Conservation (phyloP, 371 early-diverging fungal genomes). For the Chytridium lagenaria region DNA sequence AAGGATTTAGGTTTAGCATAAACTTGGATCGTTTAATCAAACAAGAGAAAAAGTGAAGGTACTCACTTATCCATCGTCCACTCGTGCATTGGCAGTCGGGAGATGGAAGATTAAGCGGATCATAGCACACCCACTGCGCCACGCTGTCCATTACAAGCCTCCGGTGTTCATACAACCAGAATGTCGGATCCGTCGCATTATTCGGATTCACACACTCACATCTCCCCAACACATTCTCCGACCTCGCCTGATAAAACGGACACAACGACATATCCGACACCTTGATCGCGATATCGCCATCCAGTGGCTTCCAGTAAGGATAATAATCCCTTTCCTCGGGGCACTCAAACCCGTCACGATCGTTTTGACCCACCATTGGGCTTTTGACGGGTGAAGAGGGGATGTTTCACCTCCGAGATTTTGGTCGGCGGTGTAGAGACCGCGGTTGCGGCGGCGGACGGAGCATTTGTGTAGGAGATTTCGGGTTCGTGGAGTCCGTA, state of each 20-base stretch:
- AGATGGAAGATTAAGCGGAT: background rate
- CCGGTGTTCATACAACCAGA: slow-evolving; percentile 1
- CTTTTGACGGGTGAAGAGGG: slow-evolving; percentile 45
- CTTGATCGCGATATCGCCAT: slow-evolving; percentile 39
- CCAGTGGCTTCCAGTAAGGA: slow-evolving; percentile 48
- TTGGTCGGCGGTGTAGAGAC: slow-evolving; percentile 45
- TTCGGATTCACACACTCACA: slow-evolving; percentile 39
- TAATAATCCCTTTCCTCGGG: slow-evolving; percentile 53
- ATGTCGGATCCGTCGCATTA: slow-evolving; percentile 1
- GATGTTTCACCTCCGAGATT: slow-evolving; percentile 42
- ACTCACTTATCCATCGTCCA: slow-evolving; percentile 13
- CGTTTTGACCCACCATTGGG: slow-evolving; percentile 26
- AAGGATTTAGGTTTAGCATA: background rate
- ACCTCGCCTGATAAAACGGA: slow-evolving; percentile 33
- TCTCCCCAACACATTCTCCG: slow-evolving; percentile 42
- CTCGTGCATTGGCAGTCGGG: slow-evolving; percentile 3
- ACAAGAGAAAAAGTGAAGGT: background rate
- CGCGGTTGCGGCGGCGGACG: slow-evolving; percentile 39
- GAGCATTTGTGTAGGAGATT: slow-evolving; percentile 37
- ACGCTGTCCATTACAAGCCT: too few species aligned
- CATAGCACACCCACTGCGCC: slow-evolving; percentile 4
- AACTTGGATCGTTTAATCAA: background rate
- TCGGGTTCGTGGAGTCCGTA: slow-evolving; percentile 49
- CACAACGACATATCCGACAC: slow-evolving; percentile 22
- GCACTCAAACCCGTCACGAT: slow-evolving; percentile 49